These are phyloP conservation scores for Schizochytrium sp. DNA, from an alignment of 108 stramenopile species.

Conservation along the genomic window DNA sequence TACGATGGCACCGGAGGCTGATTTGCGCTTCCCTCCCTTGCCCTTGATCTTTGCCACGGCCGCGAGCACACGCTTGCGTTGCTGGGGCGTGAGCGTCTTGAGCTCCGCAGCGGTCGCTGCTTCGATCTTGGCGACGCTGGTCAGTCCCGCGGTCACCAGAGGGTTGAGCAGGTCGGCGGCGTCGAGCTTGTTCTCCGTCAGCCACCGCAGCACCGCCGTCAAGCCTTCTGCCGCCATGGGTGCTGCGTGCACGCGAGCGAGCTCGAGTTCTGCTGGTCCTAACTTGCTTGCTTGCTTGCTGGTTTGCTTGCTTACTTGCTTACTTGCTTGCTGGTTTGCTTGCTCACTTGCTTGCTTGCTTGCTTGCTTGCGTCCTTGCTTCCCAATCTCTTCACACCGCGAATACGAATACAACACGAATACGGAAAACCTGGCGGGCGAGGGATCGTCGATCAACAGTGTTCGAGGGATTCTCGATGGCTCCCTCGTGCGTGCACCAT, in stretches of 20 bases:
- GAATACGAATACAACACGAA: too few relatives aligned
- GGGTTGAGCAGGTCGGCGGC: not conserved
- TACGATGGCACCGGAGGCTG: not conserved
- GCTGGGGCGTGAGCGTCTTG: not conserved
- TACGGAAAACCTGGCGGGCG: too few relatives aligned
- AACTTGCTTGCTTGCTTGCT: too few relatives aligned
- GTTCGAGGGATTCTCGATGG: too few relatives aligned
- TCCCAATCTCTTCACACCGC: too few relatives aligned
- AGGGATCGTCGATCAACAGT: too few relatives aligned
- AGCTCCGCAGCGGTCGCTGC: not conserved
- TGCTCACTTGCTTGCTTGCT: too few relatives aligned
- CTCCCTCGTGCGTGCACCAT: too few relatives aligned
- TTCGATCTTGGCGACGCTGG: not conserved
- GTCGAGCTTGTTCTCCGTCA: not conserved
- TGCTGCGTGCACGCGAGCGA: not conserved
- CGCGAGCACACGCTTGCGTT: not conserved
- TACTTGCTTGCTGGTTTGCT: too few relatives aligned
- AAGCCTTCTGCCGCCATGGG: not conserved
- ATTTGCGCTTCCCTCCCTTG: not conserved
- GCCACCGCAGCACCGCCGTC: not conserved
- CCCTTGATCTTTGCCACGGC: not conserved
- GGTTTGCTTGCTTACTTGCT: too few relatives aligned
- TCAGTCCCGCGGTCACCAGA: not conserved
- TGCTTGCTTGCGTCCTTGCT: too few relatives aligned
- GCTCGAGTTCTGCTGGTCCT: too few relatives aligned